Base-by-base conservation (phyloP, 345 rosid species). In the Salix viminalis region DNA sequence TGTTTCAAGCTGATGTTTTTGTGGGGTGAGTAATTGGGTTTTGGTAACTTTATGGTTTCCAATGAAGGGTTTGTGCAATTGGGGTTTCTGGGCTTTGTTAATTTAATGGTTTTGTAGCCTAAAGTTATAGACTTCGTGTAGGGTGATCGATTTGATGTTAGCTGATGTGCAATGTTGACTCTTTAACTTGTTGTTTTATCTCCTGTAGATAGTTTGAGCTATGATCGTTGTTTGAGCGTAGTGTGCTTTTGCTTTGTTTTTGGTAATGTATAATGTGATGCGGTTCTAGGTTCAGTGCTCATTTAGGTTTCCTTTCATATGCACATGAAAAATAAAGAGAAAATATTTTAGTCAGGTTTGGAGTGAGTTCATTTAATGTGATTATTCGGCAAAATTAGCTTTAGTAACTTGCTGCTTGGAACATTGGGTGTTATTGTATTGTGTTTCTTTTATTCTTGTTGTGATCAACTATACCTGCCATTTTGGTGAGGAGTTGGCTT, bases 11-110 rank as follows among this genome's bases (percentile, higher is more conserved):
- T 77, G 67, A 61, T 14, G 28, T 36, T 46, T 76, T 69, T 16
- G 64, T 6, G 46, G 7, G 48, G 36, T 54, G 60, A 70, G 48
- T 48, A 46, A 14, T 36, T 73, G 72, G 46, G 71, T 30, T 67
- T 61, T 69, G 72, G 19, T 76, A 64, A 52, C 12, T 62, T 65
- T n/a, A 21, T 76, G 16, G 60, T 70, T 68, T 37, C 39, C 64
- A 44, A 18, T 75, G 44, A 10, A 50, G 18, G 58, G 50, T 80
- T 70, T 67, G 1, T 60, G 69, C 42, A 65, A 70, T 13, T 79
- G 64, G 69, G 10, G 56, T 78, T 34, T 56, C 65, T 75, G 71
- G 37, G 69, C 75, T 73, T 70, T 74, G 74, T 60, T 4, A 30
- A 41, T 80, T 15, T 12, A 41, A 5, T 54, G 50, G 62, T 58